Percentiles rank a stretch among this genome's conserved stretches.
phyloP scores from a whole-genome alignment of 2,329 filamentous ascomycete species.

The Aspergillus tamarii region DNA sequence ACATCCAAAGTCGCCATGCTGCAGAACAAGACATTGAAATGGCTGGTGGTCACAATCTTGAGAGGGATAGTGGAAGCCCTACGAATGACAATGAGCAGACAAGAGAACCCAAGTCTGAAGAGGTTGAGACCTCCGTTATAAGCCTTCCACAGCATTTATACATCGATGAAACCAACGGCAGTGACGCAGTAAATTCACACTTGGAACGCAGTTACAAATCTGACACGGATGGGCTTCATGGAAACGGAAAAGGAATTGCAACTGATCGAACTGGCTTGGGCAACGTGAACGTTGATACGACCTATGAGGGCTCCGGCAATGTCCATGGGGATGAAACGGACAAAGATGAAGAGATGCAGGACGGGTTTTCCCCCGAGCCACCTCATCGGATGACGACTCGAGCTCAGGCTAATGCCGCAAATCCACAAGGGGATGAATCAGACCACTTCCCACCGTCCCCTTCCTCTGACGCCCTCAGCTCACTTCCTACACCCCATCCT shows the following conservation, averaged over 20 bases:
- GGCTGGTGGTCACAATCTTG: conserved; percentile 28
- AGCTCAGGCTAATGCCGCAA: conserved; percentile 44
- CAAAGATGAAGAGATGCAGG: conserved; percentile 37
- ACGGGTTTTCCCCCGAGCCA: conserved; percentile 43
- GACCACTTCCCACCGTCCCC: conserved; percentile 26
- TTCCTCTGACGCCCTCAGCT: conserved; percentile 34
- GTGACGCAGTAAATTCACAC: conserved; percentile 11
- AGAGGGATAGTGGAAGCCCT: conserved; percentile 10
- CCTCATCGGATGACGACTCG: conserved; percentile 52
- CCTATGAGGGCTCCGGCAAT: conserved; percentile 13
- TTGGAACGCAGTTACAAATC: conserved; percentile 8
- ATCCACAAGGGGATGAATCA: conserved; percentile 32
- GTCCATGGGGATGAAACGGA: conserved; percentile 28
- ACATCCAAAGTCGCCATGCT: conserved; percentile 6
- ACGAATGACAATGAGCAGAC: conserved; percentile 18
- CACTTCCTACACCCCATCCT: conserved; percentile 54
- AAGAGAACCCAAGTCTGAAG: conserved; percentile 39
- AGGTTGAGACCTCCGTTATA: conserved; percentile 36
- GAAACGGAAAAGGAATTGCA: conserved; percentile 19
- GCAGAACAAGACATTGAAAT: conserved; percentile 39
- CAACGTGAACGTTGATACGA: conserved; percentile 3
- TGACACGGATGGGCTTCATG: conserved; percentile 13
- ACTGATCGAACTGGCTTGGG: conserved; percentile 16
- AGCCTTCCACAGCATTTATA: conserved; percentile 39
- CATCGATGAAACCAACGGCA: conserved; percentile 20